Conservation (phyloP, 164 flowering plant species). For the Berberis vulgaris region DNA sequence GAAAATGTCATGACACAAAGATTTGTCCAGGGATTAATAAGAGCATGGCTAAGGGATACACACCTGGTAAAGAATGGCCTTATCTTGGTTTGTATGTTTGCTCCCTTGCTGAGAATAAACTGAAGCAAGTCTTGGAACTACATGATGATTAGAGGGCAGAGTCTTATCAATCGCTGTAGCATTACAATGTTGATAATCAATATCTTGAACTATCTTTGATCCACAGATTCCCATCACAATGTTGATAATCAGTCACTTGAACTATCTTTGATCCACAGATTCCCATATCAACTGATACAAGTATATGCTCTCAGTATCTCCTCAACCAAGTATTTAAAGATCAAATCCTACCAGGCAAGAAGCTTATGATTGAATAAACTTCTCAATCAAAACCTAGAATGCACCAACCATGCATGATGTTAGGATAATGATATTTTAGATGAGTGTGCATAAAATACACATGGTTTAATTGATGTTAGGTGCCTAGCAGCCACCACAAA, state of each 20-base stretch:
- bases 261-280: constrained; percentile 49
- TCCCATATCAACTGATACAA: constrained; percentile 38
- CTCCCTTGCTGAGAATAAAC: neutral
- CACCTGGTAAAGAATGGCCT: constrained; percentile 47
- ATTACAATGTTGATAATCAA: constrained; percentile 26
- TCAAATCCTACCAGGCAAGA: neutral
- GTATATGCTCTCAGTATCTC: neutral
- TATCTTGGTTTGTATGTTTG: constrained; percentile 1
- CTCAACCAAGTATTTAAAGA: neutral
- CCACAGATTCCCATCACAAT: constrained; percentile 66
- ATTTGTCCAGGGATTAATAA: too few relatives aligned
- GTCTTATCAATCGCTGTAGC: constrained; percentile 18
- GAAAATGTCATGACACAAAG: neutral
- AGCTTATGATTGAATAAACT: too few relatives aligned
- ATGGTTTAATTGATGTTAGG: too few relatives aligned
- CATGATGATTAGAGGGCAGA: neutral
- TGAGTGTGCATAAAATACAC: too few relatives aligned
- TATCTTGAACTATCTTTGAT: constrained; percentile 40
- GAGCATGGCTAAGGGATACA: neutral
- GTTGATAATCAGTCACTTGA: constrained; percentile 26
- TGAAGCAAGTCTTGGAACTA: neutral
- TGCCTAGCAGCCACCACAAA: too few relatives aligned
- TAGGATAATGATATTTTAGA: too few relatives aligned
- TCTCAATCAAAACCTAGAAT: too few relatives aligned
- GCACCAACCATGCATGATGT: too few relatives aligned